These are phyloP conservation scores for Grigorovia transvaalensis DNA, from an alignment of 805 yeast species.

Conservation along the genomic window DNA sequence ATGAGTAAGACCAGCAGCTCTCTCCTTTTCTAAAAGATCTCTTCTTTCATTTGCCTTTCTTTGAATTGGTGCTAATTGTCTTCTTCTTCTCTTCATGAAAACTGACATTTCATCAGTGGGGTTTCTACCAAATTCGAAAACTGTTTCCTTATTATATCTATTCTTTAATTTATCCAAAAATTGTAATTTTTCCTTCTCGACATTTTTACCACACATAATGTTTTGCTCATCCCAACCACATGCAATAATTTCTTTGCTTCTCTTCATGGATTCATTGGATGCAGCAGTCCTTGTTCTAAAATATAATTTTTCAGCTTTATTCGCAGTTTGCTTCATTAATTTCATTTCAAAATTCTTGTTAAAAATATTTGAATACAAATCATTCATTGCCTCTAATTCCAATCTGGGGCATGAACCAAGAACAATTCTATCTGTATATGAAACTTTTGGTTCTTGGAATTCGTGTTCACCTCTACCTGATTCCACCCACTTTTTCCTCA, in stretches of 20 bases:
- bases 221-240: constrained; percentile 88
- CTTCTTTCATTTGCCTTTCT: constrained; percentile 61
- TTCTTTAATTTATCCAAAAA: constrained; percentile 64
- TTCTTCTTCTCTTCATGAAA: constrained; percentile 78
- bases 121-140: constrained; percentile 73
- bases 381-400: constrained; percentile 61
- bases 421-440: constrained; percentile 67
- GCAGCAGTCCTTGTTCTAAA: constrained; percentile 80
- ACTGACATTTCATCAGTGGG: constrained; percentile 61
- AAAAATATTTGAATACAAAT: constrained; percentile 53
- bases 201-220: constrained; percentile 63
- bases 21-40: constrained; percentile 59
- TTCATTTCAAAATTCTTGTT: constrained; percentile 57
- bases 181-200: constrained; percentile 60
- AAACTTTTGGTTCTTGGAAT: constrained; percentile 43
- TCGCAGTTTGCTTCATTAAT: constrained; percentile 57
- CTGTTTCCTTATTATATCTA: constrained; percentile 75
- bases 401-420: constrained; percentile 74
- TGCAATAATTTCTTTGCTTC: constrained; percentile 66
- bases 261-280: constrained; percentile 71
- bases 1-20: constrained; percentile 65
- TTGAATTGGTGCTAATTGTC: constrained; percentile 82
- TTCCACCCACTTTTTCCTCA: constrained; percentile 37
- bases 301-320: constrained; percentile 81
- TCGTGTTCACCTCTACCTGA: constrained; percentile 31